Base-by-base conservation (phyloP, 2,329 filamentous ascomycete species). In the Sclerotinia subarctica region DNA sequence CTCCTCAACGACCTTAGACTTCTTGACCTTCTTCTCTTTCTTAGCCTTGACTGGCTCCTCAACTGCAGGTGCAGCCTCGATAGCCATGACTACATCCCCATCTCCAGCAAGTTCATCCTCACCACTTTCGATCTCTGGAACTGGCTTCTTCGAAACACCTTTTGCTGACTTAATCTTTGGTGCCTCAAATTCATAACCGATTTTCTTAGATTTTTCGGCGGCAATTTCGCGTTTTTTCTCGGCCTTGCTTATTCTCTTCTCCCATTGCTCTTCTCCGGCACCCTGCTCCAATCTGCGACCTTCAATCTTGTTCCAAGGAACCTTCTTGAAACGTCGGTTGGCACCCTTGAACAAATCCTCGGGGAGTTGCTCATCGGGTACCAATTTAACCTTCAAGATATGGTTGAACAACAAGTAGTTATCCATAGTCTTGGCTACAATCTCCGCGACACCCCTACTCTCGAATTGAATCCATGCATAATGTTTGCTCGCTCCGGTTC, bases 391-490 rank as follows among this genome's bases (percentile, higher is more conserved):
- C 80, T 96, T 94, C 74, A 99, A 84, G 70, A 98, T 91, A 78
- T 97, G 94, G 7, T 93, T 92, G 78, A 97, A 98, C 77, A 99
- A 85, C 51, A 98, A 87, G 80, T 99, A 99, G 81, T 94, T 96
- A 83, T 97, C 88, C 95, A 99, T 99, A 29, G 95, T 97, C 81
- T 93, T 92, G 62, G 92, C 90, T 42, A 96, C 94, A 74, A 98
- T 93, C 75, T 92, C 90, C 51, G 95, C 94, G n/a, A 93, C 91
- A 68, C 93, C 89, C 46, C 84, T 82, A 8, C 86, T 87, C 2
- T 81, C 81, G 76, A 99, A 99, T 80, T 99, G 93, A 76, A 99
- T 86, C 79, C 97, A 99, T 44, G 93, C 95, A 77, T 91, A 96
- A 83, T 98, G 95, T 83, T 95, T 96, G 78, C 91, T 93, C 69